phyloP scores from a whole-genome alignment of 2,329 filamentous ascomycete species.

The Ustulina deusta region DNA sequence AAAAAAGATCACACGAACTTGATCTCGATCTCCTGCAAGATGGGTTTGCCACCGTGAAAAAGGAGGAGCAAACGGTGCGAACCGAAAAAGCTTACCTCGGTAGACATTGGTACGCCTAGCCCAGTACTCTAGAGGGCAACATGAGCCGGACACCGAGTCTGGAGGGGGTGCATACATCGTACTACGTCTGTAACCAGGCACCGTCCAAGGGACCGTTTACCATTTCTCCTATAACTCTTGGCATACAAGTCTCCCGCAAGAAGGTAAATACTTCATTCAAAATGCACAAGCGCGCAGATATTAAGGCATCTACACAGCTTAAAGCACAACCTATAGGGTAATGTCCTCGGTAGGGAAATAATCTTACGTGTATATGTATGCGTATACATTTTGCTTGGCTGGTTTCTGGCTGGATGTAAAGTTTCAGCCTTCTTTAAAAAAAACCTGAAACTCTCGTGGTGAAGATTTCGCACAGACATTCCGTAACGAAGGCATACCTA shows the following conservation, averaged over 20 bases:
- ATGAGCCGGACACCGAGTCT: slow-evolving; percentile 27
- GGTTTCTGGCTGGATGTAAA: background rate
- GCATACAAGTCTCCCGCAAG: background rate
- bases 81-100: background rate
- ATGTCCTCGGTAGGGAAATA: background rate
- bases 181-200: too few relatives aligned
- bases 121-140: slow-evolving; percentile 14
- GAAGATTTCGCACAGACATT: slow-evolving; percentile 9
- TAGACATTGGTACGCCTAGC: background rate
- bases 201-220: background rate
- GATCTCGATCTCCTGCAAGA: too few relatives aligned
- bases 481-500: background rate
- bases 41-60: background rate
- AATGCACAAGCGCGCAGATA: background rate
- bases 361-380: background rate
- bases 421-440: slow-evolving; percentile 16
- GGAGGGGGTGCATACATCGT: too few relatives aligned
- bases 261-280: background rate
- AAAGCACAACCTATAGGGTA: background rate
- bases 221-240: slow-evolving; percentile 3
- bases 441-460: background rate
- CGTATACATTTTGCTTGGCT: background rate
- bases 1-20: too few relatives aligned
- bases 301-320: background rate
- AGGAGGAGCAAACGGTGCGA: background rate